Evolutionary conservation across 1,139 yeast species (phyloP), one percentile per base, ranked within the genome.

Genomic region (Saccharomyces hybrid): DNA sequence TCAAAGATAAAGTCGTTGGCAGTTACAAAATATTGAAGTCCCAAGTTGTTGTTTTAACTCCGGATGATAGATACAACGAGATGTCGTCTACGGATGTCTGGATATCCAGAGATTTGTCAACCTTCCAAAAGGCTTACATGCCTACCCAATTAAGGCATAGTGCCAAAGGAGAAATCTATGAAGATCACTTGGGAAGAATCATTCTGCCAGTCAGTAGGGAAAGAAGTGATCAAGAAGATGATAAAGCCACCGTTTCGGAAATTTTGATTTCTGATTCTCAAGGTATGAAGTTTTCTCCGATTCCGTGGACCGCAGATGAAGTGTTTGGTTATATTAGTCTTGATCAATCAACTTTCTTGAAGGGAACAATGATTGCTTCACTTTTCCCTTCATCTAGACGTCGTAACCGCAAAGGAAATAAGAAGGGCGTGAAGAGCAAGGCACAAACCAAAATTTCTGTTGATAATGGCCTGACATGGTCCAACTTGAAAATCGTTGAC

Each of bases 381-480:
- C 54, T 54, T 34, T 42, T 25, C 4, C 16, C 48, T 23, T 16
- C 25, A 3, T 9, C 13, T 38, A 25, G 13, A 31, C 13, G 13
- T 31, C 13, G 6, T 31, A 11, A 28, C 19, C 19, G 19, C 11
- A 13, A 5, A 11, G 5, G 13, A 31, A 5, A n/a, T 2, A 31
- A 31, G 13, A 9, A 31, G 6, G 14, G 14, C n/a, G 14, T 5
- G 6, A 28, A 2, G 11, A 7, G 13, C 14, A 54, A 62, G 14
- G 53, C 69, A 1, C 70, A 71, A 54, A 67, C 82, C 2, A 74
- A 71, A 60, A 78, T 83, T 50, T 75, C 90, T 0, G 77, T 79
- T 59, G 83, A 87, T 64, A 84, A 83, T 63, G 95, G 95, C 27
- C 69, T 73, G 50, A 74, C 80, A 16, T 87, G 95, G 95, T 60